These are phyloP conservation scores for Sisymbrium altissimum DNA, from an alignment of 345 rosid genomes.

Conservation along the genomic window DNA sequence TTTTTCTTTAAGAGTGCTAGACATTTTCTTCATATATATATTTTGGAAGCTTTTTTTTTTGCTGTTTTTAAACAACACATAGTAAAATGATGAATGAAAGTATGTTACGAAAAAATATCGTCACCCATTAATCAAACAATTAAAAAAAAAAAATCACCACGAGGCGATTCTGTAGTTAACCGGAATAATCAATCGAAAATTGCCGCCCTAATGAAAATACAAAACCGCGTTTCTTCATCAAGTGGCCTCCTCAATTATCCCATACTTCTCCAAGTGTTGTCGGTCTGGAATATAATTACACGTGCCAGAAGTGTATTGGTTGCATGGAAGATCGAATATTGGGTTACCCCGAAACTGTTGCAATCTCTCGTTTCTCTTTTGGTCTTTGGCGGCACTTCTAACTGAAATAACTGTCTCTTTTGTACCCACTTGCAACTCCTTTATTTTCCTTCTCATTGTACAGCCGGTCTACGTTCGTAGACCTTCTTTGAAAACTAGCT, in stretches of 20 bases:
- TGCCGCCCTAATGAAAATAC: neutral
- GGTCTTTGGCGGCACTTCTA: slow-evolving; percentile 31
- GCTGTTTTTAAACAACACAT: neutral
- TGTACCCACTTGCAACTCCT: slow-evolving; percentile 24
- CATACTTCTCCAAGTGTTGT: slow-evolving; percentile 32
- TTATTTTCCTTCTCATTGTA: neutral
- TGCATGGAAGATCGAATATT: slow-evolving; percentile 32
- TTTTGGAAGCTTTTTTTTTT: neutral
- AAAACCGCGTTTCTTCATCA: slow-evolving; percentile 35
- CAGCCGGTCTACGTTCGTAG: neutral
- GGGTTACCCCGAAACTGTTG: slow-evolving; percentile 34
- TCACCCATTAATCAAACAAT: neutral
- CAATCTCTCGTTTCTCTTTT: slow-evolving; percentile 5
- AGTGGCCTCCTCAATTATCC: slow-evolving; percentile 25
- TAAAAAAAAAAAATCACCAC: neutral
- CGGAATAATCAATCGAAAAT: slow-evolving; percentile 2
- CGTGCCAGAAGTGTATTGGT: slow-evolving; percentile 13
- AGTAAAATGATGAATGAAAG: neutral
- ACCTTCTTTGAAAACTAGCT: neutral
- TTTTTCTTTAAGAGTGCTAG: neutral
- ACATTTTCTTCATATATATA: neutral
- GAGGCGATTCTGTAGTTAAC: slow-evolving; percentile 1
- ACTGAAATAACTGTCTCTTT: slow-evolving; percentile 38
- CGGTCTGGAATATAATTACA: slow-evolving; percentile 30
- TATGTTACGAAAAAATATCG: neutral